Conservation (phyloP, 768 basidiomycete species). For the Amanita rubescens region DNA sequence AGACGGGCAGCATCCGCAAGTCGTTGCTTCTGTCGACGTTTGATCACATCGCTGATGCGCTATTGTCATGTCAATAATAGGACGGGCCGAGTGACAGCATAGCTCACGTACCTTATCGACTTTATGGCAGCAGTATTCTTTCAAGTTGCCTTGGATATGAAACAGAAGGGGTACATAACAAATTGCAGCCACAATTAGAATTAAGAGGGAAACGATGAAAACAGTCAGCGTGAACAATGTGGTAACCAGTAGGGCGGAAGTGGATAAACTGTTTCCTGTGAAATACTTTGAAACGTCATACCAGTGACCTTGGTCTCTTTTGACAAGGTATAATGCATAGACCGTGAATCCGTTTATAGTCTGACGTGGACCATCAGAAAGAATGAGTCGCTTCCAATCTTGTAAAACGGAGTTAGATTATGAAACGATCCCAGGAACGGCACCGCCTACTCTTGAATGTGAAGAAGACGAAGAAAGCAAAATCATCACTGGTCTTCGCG, state of each 20-base stretch:
- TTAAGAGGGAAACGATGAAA: slow-evolving; percentile 75
- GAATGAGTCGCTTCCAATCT: slow-evolving; percentile 40
- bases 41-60: slow-evolving; percentile 93
- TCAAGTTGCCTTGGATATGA: slow-evolving; percentile 95
- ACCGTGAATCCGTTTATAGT: slow-evolving; percentile 3
- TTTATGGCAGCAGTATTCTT: slow-evolving; percentile 99
- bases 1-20: slow-evolving; percentile 71
- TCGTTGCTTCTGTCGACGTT: slow-evolving; percentile 83
- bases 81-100: neutral
- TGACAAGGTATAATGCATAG: slow-evolving; percentile 34
- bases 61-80: slow-evolving; percentile 20
- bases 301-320: slow-evolving; percentile 42
- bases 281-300: slow-evolving; percentile 79
- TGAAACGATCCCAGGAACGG: neutral
- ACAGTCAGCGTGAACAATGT: slow-evolving; percentile 88
- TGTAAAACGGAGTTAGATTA: neutral
- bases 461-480: slow-evolving; percentile 99
- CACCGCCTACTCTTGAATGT: slow-evolving; percentile 84
- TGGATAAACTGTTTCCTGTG: slow-evolving; percentile 61
- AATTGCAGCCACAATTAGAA: slow-evolving; percentile 78
- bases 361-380: slow-evolving; percentile 97
- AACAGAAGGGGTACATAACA: slow-evolving; percentile 91
- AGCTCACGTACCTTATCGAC: slow-evolving; percentile 75
- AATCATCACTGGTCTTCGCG: slow-evolving; percentile 93
- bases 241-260: slow-evolving; percentile 78